Percentiles rank a stretch among this genome's conserved stretches.
phyloP scores from a whole-genome alignment of 73 alveolate species.

The Paramecium biaurelia region DNA sequence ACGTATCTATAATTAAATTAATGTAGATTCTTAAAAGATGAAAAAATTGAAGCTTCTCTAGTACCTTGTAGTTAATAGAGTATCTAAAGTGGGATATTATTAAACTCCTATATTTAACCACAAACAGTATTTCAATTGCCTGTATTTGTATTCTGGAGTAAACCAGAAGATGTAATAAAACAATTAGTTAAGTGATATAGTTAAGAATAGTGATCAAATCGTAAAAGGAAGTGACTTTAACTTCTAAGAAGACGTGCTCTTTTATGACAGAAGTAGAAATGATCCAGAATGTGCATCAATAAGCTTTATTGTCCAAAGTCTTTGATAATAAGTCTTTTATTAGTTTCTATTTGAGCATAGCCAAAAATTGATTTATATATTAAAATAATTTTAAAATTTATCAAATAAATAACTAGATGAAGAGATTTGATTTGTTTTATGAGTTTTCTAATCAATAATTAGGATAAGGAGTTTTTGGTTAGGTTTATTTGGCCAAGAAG shows the following conservation, averaged over 20 bases:
- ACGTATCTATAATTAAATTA: not conserved
- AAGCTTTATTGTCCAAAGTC: not conserved
- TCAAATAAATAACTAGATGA: not conserved
- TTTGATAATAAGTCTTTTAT: not conserved
- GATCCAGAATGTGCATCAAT: not conserved
- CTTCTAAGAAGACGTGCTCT: not conserved
- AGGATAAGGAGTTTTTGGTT: not conserved
- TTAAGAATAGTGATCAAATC: not conserved
- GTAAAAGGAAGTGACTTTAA: not conserved
- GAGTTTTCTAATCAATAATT: not conserved
- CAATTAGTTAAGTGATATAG: not conserved
- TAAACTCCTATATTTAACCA: not conserved
- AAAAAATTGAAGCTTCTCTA: not conserved
- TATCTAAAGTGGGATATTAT: not conserved
- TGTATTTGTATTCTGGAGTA: not conserved
- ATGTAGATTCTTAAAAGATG: not conserved
- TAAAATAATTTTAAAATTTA: not conserved
- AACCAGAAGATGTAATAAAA: constrained; percentile 3
- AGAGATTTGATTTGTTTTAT: constrained; percentile 12
- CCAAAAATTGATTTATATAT: not conserved
- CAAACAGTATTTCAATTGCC: not conserved
- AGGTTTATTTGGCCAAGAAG: constrained; percentile 1
- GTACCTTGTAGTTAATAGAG: not conserved
- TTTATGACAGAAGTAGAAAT: not conserved
- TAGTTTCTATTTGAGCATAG: not conserved